These are phyloP conservation scores for Gonapodya prolifera DNA, from an alignment of 192 early-diverging fungal species.

Conservation along the genomic window DNA sequence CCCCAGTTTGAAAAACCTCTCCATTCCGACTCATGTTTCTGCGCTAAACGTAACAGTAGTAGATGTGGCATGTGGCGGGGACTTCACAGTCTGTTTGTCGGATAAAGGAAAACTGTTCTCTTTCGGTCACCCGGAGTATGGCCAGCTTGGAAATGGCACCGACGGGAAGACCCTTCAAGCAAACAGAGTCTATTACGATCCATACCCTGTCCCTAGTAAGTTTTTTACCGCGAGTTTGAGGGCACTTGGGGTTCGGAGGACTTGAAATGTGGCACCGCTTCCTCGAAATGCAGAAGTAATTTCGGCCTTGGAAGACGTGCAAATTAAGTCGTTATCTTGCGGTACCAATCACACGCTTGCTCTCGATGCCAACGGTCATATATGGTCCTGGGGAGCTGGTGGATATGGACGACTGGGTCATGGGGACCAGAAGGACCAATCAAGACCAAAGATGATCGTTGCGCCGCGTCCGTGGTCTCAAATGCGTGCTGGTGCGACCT, in stretches of 20 bases:
- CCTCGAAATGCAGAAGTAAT: conserved; percentile 26
- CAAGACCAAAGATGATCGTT: conserved; percentile 21
- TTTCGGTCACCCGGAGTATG: conserved; percentile 35
- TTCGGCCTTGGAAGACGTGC: conserved; percentile 15
- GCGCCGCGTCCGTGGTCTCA: conserved; percentile 21
- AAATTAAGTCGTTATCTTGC: conserved; percentile 36
- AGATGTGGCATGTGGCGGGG: conserved; percentile 27
- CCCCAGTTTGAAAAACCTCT: conserved; percentile 16
- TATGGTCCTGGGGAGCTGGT: conserved; percentile 53
- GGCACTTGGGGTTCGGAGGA: background rate
- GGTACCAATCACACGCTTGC: conserved; percentile 54
- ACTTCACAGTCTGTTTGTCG: conserved; percentile 25
- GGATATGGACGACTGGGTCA: conserved; percentile 52
- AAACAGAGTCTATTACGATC: conserved; percentile 21
- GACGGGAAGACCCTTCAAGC: conserved; percentile 28
- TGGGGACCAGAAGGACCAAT: conserved; percentile 33
- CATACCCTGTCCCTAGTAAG: conserved; percentile 27
- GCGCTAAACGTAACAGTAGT: conserved; percentile 25
- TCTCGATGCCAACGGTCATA: conserved; percentile 21
- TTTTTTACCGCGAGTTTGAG: background rate
- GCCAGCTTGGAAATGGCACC: conserved; percentile 34
- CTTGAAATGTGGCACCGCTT: conserved; percentile 17
- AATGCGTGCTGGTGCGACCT: conserved; percentile 23
- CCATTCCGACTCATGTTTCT: conserved; percentile 17
- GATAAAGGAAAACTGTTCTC: conserved; percentile 31